A percentile compares a stretch with the other conserved stretches of the same genome.
Evolutionary conservation across 202 grass and related monocot genomes (phyloP).

Genomic region (Schoenoplectus triqueter): DNA sequence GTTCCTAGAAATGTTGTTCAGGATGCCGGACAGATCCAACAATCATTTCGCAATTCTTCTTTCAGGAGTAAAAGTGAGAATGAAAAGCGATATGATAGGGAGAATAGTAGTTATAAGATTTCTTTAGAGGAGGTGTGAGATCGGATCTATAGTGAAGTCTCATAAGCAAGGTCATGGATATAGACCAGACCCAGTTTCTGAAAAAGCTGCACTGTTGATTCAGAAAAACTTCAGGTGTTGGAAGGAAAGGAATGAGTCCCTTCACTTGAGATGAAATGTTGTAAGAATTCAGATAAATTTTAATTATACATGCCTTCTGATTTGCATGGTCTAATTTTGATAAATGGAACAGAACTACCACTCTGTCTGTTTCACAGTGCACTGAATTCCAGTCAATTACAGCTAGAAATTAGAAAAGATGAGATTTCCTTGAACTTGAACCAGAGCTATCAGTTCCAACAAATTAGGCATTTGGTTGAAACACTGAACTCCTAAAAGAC

Average conservation of each 20-base stretch:
- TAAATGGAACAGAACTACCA: neutral
- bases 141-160: slow-evolving; percentile 29
- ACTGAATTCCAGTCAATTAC: neutral
- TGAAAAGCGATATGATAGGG: slow-evolving; percentile 43
- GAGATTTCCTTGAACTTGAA: neutral
- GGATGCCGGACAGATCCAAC: slow-evolving; percentile 82
- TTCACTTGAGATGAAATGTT: slow-evolving; percentile 50
- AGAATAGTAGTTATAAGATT: slow-evolving; percentile 38
- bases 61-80: slow-evolving; percentile 63
- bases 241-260: slow-evolving; percentile 73
- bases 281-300: slow-evolving; percentile 83
- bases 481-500: neutral
- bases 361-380: neutral
- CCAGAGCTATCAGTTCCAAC: neutral
- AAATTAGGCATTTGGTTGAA: neutral
- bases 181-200: slow-evolving; percentile 40
- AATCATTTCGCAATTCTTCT: slow-evolving; percentile 62
- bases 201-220: slow-evolving; percentile 83
- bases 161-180: slow-evolving; percentile 21
- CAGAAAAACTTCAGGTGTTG: slow-evolving; percentile 88
- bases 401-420: neutral
- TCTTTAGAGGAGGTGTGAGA: slow-evolving; percentile 35
- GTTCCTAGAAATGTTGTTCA: slow-evolving; percentile 70
- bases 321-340: neutral
- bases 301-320: slow-evolving; percentile 26